A percentile compares a stretch with the other conserved stretches of the same genome.
Conservation (phyloP, 2,329 filamentous ascomycete genomes). For the Ceratocystis smalleyi region DNA sequence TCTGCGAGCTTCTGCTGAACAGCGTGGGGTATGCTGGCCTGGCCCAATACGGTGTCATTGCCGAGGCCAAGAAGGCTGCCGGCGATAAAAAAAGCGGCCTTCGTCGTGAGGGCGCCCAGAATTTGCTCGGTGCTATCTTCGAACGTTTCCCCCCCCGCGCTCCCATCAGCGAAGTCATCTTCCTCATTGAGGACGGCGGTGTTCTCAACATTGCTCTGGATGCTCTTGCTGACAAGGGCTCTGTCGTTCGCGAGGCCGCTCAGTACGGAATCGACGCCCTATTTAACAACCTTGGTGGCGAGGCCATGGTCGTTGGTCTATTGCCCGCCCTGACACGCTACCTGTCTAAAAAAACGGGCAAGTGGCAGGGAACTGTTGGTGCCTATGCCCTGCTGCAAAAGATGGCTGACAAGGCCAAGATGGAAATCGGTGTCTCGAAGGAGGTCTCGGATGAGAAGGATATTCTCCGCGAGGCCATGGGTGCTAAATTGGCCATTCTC, state of each 20-base stretch:
- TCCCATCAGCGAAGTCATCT: conserved; percentile 61
- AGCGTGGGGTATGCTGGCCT: conserved; percentile 40
- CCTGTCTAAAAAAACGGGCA: conserved; percentile 68
- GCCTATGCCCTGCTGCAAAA: conserved; percentile 72
- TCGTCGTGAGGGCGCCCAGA: conserved; percentile 80
- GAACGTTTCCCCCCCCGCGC: conserved; percentile 72
- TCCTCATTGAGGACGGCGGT: conserved; percentile 66
- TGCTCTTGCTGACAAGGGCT: conserved; percentile 74
- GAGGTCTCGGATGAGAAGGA: conserved; percentile 83
- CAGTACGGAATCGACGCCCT: conserved; percentile 88
- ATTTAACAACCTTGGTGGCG: conserved; percentile 62
- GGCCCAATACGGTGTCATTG: conserved; percentile 36
- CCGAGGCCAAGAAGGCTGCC: conserved; percentile 55
- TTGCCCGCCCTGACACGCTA: conserved; percentile 63
- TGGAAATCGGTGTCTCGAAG: conserved; percentile 59
- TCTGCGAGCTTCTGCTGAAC: conserved; percentile 44
- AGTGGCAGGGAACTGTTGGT: conserved; percentile 93
- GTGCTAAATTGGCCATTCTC: conserved; percentile 65
- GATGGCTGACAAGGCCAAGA: conserved; percentile 90
- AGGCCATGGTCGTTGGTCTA: conserved; percentile 69
- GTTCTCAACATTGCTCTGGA: conserved; percentile 63
- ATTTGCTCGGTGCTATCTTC: conserved; percentile 82
- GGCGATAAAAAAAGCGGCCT: conserved; percentile 84
- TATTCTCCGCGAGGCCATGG: conserved; percentile 77
- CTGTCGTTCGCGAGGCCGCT: conserved; percentile 76